Evolutionary conservation across 2,329 filamentous ascomycete genomes (phyloP), one percentile per base, ranked within the genome.

Genomic region (Dothidotthia symphoricarpi): DNA sequence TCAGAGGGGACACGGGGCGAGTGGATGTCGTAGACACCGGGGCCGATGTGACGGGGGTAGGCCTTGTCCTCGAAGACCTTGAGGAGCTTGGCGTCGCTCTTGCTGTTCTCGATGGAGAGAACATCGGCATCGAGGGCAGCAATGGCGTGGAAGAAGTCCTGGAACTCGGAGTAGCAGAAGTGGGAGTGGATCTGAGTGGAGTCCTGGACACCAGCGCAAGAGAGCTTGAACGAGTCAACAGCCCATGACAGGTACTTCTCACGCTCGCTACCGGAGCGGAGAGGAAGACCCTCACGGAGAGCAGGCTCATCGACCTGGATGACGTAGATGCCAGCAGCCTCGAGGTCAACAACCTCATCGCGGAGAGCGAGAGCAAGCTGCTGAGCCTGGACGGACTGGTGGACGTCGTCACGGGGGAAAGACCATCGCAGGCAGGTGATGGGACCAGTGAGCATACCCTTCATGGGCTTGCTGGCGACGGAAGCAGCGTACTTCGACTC

Each of bases 81-180:
- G 69, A 98, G 86, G 59, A 98, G 85, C 86, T 98, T 98, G 69
- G 93, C 93, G 66, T 98, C 93, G 62, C 88, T 95, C 86, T 98
- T 98, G 86, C 87, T 94, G 88, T 98, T 98, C 85, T 98, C 93
- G 62, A 98, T 98, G 68, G 88, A 95, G 64, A 98, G 84, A 51
- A 98, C 93, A 74, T 98, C 93, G 50, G 93, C 91, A 69, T 98
- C 93, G 53, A 98, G 85, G 47, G 93, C 91, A 53, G 93, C 88
- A 62, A 98, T 98, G 75, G 93, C 93, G 76, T 97, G 88, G 89
- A 98, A 98, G 82, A 98, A 98, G 80, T 98, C 93, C 78, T 98
- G 93, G 88, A 98, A 98, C 81, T 98, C 93, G 36, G 93, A 97
- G 85, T 98, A 98, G 75, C 93, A 98, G 87, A 98, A 98, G 81